Percentiles rank a stretch among this genome's conserved stretches.
Conservation (phyloP, 306 rosid species). For the Trifolium fragiferum region DNA sequence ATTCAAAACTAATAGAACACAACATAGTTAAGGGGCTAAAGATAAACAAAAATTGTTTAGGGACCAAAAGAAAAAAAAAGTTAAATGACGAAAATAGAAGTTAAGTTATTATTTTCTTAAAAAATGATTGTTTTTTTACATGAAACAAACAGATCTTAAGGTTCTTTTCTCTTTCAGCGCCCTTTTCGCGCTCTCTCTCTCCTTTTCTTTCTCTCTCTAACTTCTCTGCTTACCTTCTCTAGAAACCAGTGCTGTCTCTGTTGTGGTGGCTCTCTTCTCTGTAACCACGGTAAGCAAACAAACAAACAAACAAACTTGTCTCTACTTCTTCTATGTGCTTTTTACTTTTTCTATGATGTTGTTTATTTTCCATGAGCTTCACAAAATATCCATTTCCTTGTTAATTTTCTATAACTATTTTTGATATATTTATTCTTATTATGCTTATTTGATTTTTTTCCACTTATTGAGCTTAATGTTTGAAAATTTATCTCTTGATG, state of each 20-base stretch:
- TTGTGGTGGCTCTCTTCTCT: constrained; percentile 29
- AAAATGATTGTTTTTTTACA: constrained; percentile 2
- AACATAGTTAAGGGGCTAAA: too few species aligned
- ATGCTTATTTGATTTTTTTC: neutral
- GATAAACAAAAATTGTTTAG: too few species aligned
- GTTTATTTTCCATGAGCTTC: constrained; percentile 12
- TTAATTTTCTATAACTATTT: neutral
- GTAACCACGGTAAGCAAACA: neutral
- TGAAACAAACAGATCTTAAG: constrained; percentile 22
- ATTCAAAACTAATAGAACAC: too few species aligned
- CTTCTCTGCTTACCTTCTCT: constrained; percentile 12
- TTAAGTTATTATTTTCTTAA: too few species aligned
- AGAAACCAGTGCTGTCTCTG: constrained; percentile 26
- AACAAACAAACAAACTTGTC: neutral
- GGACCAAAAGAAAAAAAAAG: too few species aligned
- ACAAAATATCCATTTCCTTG: neutral
- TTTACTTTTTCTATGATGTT: neutral
- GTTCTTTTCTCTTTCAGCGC: constrained; percentile 19
- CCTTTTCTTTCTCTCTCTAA: neutral
- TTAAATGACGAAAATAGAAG: too few species aligned
- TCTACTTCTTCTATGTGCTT: constrained; percentile 8
- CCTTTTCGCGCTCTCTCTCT: constrained; percentile 30
- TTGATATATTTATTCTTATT: neutral
- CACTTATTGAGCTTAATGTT: constrained; percentile 1
- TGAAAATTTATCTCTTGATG: neutral